phyloP scores from a whole-genome alignment of 192 early-diverging fungal species.

The Backusella circina region DNA sequence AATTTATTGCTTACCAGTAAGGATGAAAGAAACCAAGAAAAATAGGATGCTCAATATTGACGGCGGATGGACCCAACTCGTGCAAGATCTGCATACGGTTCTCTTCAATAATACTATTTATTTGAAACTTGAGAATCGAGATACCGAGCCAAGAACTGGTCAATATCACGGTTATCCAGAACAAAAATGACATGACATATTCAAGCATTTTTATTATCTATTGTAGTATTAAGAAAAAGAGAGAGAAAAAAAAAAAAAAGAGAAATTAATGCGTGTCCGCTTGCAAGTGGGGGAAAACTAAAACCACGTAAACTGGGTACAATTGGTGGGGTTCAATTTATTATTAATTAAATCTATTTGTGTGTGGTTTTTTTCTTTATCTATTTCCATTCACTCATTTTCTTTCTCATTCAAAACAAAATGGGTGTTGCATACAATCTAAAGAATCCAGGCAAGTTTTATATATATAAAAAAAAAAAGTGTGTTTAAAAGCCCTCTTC shows the following conservation, averaged over 20 bases:
- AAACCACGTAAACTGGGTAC: neutral
- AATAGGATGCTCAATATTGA: constrained; percentile 25
- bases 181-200: neutral
- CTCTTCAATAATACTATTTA: constrained; percentile 14
- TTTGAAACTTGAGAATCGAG: neutral
- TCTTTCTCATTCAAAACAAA: neutral
- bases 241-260: neutral
- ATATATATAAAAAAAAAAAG: too few species aligned
- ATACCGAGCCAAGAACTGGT: neutral
- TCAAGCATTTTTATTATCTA: neutral
- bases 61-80: constrained; percentile 6
- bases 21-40: constrained; percentile 91
- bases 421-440: constrained; percentile 13
- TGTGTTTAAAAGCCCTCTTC: too few species aligned
- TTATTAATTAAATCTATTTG: neutral
- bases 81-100: constrained; percentile 30
- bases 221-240: neutral
- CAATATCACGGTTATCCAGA: neutral
- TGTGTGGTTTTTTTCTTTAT: neutral
- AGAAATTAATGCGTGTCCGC: neutral
- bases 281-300: neutral
- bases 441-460: constrained; percentile 17
- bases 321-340: neutral
- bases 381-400: neutral
- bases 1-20: constrained; percentile 57